phyloP scores from a whole-genome alignment of 2,329 filamentous ascomycete species.

The Pleurostoma richardsiae region DNA sequence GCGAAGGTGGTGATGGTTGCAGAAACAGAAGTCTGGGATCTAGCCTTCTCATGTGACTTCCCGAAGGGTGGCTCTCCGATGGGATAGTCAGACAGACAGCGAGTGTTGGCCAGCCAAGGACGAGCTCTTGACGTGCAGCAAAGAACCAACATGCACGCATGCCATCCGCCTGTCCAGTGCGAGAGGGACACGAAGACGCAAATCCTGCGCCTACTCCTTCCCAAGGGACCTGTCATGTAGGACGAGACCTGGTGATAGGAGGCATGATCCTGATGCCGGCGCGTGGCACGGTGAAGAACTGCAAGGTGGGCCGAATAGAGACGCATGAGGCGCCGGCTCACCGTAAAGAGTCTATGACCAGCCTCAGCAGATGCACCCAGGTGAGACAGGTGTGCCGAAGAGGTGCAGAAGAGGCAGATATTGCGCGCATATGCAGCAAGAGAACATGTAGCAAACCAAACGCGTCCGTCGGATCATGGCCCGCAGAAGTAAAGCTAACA shows the following conservation, averaged over 20 bases:
- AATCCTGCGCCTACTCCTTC: background rate
- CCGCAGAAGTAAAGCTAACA: too few species aligned
- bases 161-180: background rate
- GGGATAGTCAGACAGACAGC: too few species aligned
- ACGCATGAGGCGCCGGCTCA: background rate
- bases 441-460: too few species aligned
- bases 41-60: background rate
- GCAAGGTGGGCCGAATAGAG: background rate
- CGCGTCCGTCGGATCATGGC: too few species aligned
- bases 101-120: too few species aligned
- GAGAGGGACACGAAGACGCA: background rate
- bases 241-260: background rate
- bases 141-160: background rate
- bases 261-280: background rate
- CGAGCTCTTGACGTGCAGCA: too few species aligned
- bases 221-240: background rate
- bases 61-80: background rate
- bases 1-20: too few species aligned
- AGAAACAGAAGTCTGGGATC: background rate
- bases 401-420: too few species aligned
- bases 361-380: background rate
- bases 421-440: too few species aligned
- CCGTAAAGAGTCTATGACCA: background rate
- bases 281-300: background rate
- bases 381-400: background rate